Conservation (phyloP, 129 eudicot species). For the Tagetes patula region DNA sequence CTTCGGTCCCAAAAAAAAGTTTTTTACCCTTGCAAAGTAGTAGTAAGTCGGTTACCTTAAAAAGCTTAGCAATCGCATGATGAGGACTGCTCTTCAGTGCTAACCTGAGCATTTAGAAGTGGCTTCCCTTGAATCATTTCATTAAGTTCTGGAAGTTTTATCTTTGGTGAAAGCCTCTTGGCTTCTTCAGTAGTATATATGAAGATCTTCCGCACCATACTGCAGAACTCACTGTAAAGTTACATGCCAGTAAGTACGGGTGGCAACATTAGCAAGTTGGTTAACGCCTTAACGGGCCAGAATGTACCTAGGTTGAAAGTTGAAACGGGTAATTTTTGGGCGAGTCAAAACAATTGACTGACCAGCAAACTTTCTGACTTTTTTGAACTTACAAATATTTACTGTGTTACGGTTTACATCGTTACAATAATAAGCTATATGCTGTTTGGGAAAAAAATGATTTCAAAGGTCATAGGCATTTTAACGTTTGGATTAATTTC, state of each 20-base stretch:
- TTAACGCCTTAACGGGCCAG: background rate
- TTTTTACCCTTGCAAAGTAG: constrained; percentile 11
- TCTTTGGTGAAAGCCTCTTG: constrained; percentile 81
- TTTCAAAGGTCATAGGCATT: background rate
- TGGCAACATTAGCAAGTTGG: too few species aligned
- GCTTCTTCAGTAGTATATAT: constrained; percentile 88
- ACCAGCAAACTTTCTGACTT: too few species aligned
- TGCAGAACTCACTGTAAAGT: constrained; percentile 76
- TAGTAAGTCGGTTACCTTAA: background rate
- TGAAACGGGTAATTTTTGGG: background rate
- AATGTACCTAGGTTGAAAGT: background rate
- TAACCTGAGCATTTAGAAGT: constrained; percentile 41
- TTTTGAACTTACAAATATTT: background rate
- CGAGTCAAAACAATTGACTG: background rate
- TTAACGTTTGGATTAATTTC: background rate
- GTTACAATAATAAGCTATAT: background rate
- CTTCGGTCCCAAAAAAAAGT: background rate
- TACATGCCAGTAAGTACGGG: background rate
- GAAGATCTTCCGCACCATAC: constrained; percentile 84
- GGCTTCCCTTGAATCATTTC: constrained; percentile 54
- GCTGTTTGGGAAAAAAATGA: background rate
- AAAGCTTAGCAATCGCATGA: constrained; percentile 45
- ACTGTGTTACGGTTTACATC: background rate
- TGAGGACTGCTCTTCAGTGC: constrained; percentile 81
- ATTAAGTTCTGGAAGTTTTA: constrained; percentile 47